These are phyloP conservation scores for Paramecium primaurelia DNA, from an alignment of 73 alveolate species.

Conservation along the genomic window DNA sequence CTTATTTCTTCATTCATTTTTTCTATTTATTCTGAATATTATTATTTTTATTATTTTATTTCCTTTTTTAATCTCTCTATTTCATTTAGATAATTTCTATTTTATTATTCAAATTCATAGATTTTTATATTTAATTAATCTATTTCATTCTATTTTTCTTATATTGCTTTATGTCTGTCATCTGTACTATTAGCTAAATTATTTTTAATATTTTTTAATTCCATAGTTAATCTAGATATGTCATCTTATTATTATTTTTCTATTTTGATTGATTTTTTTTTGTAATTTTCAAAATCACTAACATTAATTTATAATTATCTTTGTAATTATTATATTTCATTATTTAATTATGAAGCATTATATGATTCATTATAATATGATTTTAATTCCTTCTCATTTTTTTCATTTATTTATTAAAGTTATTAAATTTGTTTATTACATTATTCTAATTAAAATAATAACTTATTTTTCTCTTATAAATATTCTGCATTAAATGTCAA, in stretches of 20 bases:
- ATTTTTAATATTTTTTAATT: neutral
- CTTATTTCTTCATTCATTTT: neutral
- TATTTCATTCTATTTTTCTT: neutral
- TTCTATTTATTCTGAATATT: neutral
- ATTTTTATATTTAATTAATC: neutral
- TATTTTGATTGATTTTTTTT: neutral
- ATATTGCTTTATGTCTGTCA: neutral
- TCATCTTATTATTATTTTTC: conserved; percentile 7
- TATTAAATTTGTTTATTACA: neutral
- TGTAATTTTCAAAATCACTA: neutral
- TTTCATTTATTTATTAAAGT: neutral
- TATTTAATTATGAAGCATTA: neutral
- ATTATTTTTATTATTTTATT: neutral
- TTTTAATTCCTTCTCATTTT: neutral
- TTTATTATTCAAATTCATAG: neutral
- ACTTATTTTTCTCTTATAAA: neutral
- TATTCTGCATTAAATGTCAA: neutral
- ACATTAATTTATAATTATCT: neutral
- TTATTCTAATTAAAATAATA: neutral
- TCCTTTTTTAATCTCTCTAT: neutral
- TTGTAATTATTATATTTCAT: neutral
- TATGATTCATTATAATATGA: neutral
- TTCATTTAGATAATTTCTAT: neutral
- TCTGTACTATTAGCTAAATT: neutral
- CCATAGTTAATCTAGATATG: neutral